These are phyloP conservation scores for Neurospora sp. DNA, from an alignment of 495 filamentous ascomycete genomes.

Conservation along the genomic window DNA sequence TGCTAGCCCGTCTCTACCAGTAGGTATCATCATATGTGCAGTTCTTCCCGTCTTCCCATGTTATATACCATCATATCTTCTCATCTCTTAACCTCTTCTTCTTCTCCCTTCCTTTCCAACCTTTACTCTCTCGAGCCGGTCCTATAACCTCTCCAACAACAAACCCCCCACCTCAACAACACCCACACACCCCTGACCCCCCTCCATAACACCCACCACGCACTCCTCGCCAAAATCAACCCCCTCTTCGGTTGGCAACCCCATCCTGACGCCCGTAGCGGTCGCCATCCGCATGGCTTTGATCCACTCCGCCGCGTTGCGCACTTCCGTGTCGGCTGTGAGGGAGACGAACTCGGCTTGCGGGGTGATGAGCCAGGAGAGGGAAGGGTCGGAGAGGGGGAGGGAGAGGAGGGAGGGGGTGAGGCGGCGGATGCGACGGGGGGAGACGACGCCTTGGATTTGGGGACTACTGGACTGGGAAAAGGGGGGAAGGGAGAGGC, in stretches of 20 bases:
- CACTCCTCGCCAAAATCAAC: slow-evolving; percentile 24
- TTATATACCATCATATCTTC: background rate
- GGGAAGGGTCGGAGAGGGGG: slow-evolving; percentile 10
- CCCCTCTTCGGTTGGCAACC: no score
- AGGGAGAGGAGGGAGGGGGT: slow-evolving; percentile 21
- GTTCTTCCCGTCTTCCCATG: background rate
- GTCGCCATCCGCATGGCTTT: slow-evolving; percentile 7
- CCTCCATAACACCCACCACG: slow-evolving; percentile 35
- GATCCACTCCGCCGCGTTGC: slow-evolving; percentile 32
- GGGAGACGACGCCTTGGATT: slow-evolving; percentile 31
- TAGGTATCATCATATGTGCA: background rate
- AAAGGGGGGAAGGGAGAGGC: no score
- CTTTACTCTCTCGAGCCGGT: no score
- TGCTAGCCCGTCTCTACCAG: background rate
- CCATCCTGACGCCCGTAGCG: no score
- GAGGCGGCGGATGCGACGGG: slow-evolving; percentile 29
- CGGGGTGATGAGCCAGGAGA: slow-evolving; percentile 25
- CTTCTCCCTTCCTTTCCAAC: no score
- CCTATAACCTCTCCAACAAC: slow-evolving; percentile 8
- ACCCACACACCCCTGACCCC: slow-evolving; percentile 23
- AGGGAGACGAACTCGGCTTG: slow-evolving; percentile 36
- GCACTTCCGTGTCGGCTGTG: slow-evolving; percentile 27
- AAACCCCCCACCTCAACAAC: slow-evolving; percentile 31
- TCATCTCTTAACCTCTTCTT: background rate
- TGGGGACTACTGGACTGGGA: no score